Evolutionary conservation across 352 stramenopile genomes (phyloP).

Genomic region (Phytophthora palmivora): DNA sequence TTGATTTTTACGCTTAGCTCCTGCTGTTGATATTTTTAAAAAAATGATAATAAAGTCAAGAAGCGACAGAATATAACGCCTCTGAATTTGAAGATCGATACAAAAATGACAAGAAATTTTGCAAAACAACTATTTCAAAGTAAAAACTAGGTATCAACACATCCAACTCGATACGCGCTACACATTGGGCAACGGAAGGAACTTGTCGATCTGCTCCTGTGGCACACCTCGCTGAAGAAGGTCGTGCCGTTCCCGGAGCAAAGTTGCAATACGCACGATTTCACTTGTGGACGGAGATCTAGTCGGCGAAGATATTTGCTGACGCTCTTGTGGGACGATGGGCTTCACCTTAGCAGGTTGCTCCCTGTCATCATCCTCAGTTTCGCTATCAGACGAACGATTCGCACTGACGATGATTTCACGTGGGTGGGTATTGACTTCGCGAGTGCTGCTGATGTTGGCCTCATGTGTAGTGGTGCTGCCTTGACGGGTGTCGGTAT

Average conservation of each 20-base stretch:
- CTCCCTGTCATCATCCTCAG: constrained; percentile 17
- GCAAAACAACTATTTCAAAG: too few species aligned
- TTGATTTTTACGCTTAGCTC: too few species aligned
- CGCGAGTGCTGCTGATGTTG: background rate
- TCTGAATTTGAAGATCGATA: too few species aligned
- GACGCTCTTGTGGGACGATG: constrained; percentile 7
- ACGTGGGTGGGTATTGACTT: background rate
- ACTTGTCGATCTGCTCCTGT: constrained; percentile 38
- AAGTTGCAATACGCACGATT: constrained; percentile 37
- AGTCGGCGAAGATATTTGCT: background rate
- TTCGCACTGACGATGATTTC: constrained; percentile 3
- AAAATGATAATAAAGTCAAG: too few species aligned
- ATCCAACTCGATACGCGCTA: constrained; percentile 6
- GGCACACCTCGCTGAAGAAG: constrained; percentile 38
- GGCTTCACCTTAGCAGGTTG: constrained; percentile 9
- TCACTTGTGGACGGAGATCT: constrained; percentile 31
- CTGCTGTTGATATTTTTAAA: too few species aligned
- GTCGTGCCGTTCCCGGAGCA: constrained; percentile 40
- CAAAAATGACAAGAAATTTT: too few species aligned
- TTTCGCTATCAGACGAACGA: constrained; percentile 22
- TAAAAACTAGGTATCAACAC: too few species aligned
- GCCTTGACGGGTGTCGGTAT: too few species aligned
- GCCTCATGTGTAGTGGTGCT: background rate
- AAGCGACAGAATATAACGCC: too few species aligned
- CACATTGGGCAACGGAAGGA: constrained; percentile 30